These are phyloP conservation scores for Luvunga scandens DNA, from an alignment of 345 rosid genomes.

Conservation along the genomic window DNA sequence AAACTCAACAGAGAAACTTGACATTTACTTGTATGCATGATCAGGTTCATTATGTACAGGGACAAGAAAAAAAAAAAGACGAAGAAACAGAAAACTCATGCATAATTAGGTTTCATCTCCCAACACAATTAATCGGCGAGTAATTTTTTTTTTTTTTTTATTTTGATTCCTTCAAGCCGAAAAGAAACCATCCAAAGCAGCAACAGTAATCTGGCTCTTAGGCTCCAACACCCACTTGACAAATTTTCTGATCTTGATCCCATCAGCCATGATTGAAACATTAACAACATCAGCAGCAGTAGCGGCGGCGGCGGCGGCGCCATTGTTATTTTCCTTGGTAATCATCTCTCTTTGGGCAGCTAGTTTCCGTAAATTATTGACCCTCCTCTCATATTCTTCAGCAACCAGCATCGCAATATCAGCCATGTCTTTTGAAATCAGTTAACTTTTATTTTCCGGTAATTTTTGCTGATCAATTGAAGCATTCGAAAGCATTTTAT, in stretches of 20 bases:
- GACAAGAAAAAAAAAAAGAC: no score
- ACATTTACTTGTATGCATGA: background rate
- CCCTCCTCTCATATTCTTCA: slow-evolving; percentile 59
- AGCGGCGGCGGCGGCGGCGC: background rate
- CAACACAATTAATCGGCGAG: background rate
- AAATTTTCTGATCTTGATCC: slow-evolving; percentile 17
- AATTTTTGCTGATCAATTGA: background rate
- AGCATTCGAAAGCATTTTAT: background rate
- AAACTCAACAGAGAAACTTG: background rate
- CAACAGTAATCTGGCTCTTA: slow-evolving; percentile 30
- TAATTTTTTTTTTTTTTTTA: background rate
- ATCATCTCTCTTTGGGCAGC: background rate
- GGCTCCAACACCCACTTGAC: slow-evolving; percentile 33
- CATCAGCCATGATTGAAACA: slow-evolving; percentile 5
- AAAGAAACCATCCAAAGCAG: slow-evolving; percentile 48
- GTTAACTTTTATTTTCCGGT: background rate
- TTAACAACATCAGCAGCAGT: background rate
- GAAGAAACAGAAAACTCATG: background rate
- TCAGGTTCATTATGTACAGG: background rate
- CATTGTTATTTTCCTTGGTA: background rate
- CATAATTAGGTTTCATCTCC: background rate
- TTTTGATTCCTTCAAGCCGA: slow-evolving; percentile 29
- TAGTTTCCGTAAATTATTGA: slow-evolving; percentile 25
- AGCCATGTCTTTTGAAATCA: slow-evolving; percentile 27
- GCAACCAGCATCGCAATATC: slow-evolving; percentile 65